phyloP scores from a whole-genome alignment of 805 yeast species.

The Lachancea lanzarotensis region DNA sequence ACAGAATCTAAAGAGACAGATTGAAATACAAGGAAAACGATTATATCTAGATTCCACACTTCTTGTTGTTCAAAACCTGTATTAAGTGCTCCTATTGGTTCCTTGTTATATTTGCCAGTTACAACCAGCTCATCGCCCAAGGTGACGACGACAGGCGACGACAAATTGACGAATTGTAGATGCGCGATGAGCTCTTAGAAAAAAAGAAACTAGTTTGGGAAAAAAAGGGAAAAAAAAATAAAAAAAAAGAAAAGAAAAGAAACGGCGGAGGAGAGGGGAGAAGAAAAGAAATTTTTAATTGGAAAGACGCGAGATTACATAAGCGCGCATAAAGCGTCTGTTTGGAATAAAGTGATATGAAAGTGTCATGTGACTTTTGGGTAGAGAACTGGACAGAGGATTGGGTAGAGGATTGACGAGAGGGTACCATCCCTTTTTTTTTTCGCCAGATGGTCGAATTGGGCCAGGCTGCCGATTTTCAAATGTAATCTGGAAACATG shows the following conservation, averaged over 20 bases:
- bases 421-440: no score
- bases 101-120: not conserved
- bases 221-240: not conserved
- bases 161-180: no score
- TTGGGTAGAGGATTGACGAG: not conserved
- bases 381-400: not conserved
- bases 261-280: not conserved
- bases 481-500: not conserved
- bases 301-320: not conserved
- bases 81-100: not conserved
- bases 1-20: not conserved
- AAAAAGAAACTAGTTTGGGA: not conserved
- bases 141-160: not conserved
- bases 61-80: no score
- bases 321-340: not conserved
- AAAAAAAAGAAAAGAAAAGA: not conserved
- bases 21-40: not conserved
- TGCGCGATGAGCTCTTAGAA: not conserved
- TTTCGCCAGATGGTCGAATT: no score
- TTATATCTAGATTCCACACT: no score
- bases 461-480: not conserved
- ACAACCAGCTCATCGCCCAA: not conserved
- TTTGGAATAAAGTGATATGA: not conserved
- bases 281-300: no score
- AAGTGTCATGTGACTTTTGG: not conserved